These are phyloP conservation scores for Trametes cubensis DNA, from an alignment of 768 basidiomycete genomes.

Conservation along the genomic window DNA sequence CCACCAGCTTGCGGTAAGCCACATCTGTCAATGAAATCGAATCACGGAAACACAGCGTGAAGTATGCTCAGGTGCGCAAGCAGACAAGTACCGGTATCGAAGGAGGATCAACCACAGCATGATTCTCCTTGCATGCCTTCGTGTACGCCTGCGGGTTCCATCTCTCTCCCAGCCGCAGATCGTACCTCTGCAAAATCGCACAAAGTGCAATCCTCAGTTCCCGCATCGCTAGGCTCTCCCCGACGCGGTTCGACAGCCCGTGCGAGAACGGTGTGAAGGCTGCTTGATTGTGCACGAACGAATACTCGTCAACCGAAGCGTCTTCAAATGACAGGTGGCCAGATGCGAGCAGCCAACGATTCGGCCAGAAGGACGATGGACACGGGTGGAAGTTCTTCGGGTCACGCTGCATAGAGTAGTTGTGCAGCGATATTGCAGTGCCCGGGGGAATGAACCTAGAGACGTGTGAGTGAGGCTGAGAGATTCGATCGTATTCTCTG, in stretches of 20 bases:
- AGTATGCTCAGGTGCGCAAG: too few species aligned
- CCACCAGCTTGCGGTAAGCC: too few species aligned
- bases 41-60: too few species aligned
- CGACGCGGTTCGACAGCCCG: constrained; percentile 53
- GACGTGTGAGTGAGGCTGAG: constrained; percentile 20
- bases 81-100: too few species aligned
- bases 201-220: constrained; percentile 37
- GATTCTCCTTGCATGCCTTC: too few species aligned
- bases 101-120: too few species aligned
- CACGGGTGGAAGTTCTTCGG: constrained; percentile 47
- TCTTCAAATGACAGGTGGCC: background rate
- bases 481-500: too few species aligned
- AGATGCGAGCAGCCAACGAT: constrained; percentile 44
- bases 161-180: constrained; percentile 5
- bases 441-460: constrained; percentile 29
- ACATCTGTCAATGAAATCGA: too few species aligned
- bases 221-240: constrained; percentile 44
- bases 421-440: constrained; percentile 39
- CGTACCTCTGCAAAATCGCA: constrained; percentile 29
- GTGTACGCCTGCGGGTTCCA: background rate
- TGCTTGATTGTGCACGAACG: constrained; percentile 31
- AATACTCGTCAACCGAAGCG: background rate
- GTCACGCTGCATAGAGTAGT: constrained; percentile 48
- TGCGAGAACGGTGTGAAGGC: constrained; percentile 48
- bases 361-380: constrained; percentile 45